Evolutionary conservation across 1,139 yeast species (phyloP).

Genomic region (Starmera stellimalicola): DNA sequence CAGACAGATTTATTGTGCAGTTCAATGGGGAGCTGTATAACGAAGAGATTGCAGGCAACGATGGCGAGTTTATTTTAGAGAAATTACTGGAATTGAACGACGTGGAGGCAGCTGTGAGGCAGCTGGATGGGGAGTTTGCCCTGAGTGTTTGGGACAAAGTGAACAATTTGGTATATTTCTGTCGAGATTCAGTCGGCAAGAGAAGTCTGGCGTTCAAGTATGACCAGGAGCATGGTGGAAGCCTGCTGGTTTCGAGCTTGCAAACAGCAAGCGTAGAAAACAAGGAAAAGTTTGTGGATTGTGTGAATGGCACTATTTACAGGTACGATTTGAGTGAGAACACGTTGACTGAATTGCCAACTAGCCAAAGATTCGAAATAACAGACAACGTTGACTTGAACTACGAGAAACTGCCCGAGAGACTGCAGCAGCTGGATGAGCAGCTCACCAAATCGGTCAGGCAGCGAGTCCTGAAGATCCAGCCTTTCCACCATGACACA

Average conservation of each 20-base stretch:
- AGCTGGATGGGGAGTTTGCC: slow-evolving; percentile 77
- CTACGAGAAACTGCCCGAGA: slow-evolving; percentile 8
- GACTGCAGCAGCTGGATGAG: slow-evolving; percentile 18
- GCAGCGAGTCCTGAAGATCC: slow-evolving; percentile 47
- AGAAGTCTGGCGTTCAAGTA: slow-evolving; percentile 53
- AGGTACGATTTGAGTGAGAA: slow-evolving; percentile 24
- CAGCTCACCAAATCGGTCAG: slow-evolving; percentile 32
- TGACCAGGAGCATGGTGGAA: slow-evolving; percentile 17
- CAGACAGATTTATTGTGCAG: slow-evolving; percentile 37
- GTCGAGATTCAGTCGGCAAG: slow-evolving; percentile 76
- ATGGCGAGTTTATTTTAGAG: slow-evolving; percentile 35
- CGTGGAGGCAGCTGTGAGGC: slow-evolving; percentile 26
- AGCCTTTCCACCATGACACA: slow-evolving; percentile 36
- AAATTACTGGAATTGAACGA: slow-evolving; percentile 20
- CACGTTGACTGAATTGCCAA: slow-evolving; percentile 10
- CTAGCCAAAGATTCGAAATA: slow-evolving; percentile 13
- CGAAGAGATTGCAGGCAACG: slow-evolving; percentile 40
- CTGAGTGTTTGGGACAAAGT: slow-evolving; percentile 37
- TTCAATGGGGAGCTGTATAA: slow-evolving; percentile 89
- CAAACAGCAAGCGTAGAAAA: slow-evolving; percentile 25
- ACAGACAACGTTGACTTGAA: slow-evolving; percentile 11
- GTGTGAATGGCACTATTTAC: slow-evolving; percentile 41
- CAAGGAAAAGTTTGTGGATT: slow-evolving; percentile 34
- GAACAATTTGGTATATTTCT: slow-evolving; percentile 49
- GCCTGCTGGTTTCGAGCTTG: slow-evolving; percentile 37